Percentiles rank a stretch among this genome's conserved stretches.
Evolutionary conservation across 371 early-diverging fungal genomes (phyloP).

Genomic region (Mucor piriformis): DNA sequence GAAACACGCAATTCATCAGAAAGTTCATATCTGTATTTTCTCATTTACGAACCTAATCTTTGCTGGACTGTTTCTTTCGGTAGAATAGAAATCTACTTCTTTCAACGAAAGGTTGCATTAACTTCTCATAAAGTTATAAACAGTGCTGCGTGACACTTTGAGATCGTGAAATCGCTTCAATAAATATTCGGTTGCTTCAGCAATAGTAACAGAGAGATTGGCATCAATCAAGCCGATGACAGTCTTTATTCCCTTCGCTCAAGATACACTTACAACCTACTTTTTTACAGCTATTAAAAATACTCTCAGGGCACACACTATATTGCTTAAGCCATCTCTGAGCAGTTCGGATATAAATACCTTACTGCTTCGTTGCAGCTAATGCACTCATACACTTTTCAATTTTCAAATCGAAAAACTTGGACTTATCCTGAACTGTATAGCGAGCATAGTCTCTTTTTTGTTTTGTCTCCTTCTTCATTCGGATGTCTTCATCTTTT

Average conservation of each 20-base stretch:
- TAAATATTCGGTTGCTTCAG: no score
- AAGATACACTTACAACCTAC: no score
- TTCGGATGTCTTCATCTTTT: no score
- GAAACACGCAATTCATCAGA: constrained; percentile 20
- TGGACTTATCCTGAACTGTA: constrained; percentile 13
- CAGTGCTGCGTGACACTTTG: no score
- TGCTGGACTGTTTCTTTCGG: constrained; percentile 10
- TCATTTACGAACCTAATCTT: constrained; percentile 22
- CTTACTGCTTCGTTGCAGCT: constrained; percentile 13
- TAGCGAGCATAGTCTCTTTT: constrained; percentile 16
- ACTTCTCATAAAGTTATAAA: constrained; percentile 11
- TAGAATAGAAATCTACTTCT: constrained; percentile 6
- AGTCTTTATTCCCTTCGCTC: no score
- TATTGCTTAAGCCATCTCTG: no score
- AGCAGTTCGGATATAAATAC: constrained; percentile 9
- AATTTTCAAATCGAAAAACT: no score
- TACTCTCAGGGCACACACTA: no score
- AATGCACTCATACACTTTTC: constrained; percentile 16
- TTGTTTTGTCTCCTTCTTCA: constrained; percentile 12
- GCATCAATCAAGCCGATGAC: no score
- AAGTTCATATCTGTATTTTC: constrained; percentile 21
- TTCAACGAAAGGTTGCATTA: constrained; percentile 17
- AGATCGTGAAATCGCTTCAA: no score
- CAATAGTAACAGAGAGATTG: no score
- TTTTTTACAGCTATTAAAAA: no score